phyloP scores from a whole-genome alignment of 2,329 filamentous ascomycete species.

The Alternaria hordeiaustralica region DNA sequence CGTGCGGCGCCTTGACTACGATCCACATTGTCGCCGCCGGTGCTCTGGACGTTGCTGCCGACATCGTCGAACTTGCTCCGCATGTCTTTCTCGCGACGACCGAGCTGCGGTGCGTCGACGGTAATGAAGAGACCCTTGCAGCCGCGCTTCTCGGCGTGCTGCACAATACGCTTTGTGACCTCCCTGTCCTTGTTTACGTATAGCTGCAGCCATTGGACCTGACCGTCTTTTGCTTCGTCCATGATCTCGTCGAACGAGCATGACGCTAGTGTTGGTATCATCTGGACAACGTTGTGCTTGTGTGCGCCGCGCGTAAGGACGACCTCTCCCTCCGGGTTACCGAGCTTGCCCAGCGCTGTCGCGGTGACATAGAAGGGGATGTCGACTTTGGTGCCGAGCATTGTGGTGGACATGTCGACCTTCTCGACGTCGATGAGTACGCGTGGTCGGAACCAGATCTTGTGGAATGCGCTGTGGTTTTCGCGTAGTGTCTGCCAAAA shows the following conservation, averaged over 20 bases:
- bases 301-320: slow-evolving; percentile 82
- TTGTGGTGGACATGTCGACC: slow-evolving; percentile 86
- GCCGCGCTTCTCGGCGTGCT: slow-evolving; percentile 88
- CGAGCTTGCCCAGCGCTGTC: slow-evolving; percentile 93
- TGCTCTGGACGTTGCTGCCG: slow-evolving; percentile 79
- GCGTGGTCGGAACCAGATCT: slow-evolving; percentile 94
- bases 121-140: slow-evolving; percentile 98
- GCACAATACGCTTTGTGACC: slow-evolving; percentile 87
- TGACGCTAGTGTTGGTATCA: slow-evolving; percentile 96
- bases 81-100: slow-evolving; percentile 97
- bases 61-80: slow-evolving; percentile 86
- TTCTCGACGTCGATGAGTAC: slow-evolving; percentile 88
- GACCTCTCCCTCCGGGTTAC: slow-evolving; percentile 92
- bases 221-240: slow-evolving; percentile 78
- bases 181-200: slow-evolving; percentile 94
- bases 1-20: slow-evolving; percentile 90
- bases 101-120: slow-evolving; percentile 94
- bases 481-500: slow-evolving; percentile 79
- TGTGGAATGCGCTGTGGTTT: slow-evolving; percentile 95
- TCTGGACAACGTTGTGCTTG: slow-evolving; percentile 91
- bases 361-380: slow-evolving; percentile 97
- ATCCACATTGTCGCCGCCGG: slow-evolving; percentile 73
- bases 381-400: slow-evolving; percentile 84
- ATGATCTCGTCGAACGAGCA: slow-evolving; percentile 98
- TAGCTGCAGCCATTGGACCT: slow-evolving; percentile 95